Evolutionary conservation across 164 flowering plant genomes (phyloP), one percentile per base, ranked within the genome.

Genomic region (Stephania cephalantha): DNA sequence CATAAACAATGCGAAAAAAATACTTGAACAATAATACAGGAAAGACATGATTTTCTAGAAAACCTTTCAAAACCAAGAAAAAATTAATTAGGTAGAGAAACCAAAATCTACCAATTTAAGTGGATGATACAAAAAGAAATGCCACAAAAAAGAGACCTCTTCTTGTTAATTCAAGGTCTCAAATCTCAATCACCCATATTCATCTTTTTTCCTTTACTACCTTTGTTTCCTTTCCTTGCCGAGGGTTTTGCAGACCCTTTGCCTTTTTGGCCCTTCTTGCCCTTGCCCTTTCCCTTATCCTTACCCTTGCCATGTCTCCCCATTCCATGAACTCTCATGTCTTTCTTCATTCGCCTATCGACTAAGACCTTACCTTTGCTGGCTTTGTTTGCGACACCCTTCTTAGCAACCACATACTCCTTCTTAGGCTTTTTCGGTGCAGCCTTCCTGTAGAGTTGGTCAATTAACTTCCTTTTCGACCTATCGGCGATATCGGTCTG

Each of bases 381-480:
- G 68, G 78, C 81, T 82, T 71, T 93, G 9, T 91, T 95, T 72
- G 87, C 88, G 29, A 95, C 99, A 12, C 99, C 99, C 75, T 95
- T 95, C 91, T 95, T 95, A 8, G 99, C 98, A 17, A 95, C 98
- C 68, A 93, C 98, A 69, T 77, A 88, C 78, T 93, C 98, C 83
- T 87, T 95, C 77, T 90, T 65, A 17, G 97, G 94, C 83, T 74
- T 93, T 68, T 89, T 86, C 0, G 97, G 92, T 5, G 76, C 42
- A 25, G 98, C 97, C 81, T 89, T 89, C 88, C 84, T 93, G 72
- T 93, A 93, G 8, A 95, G 92, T 65, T 86, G 84, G 7, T 92
- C 91, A 68, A 95, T 93, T 87, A 88, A 78, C 80, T 87, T 93
- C 31, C 80, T 78, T 85, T 95, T 95, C 15, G 98, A 93, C 2